Evolutionary conservation across 208 protist genomes (phyloP), one percentile per base, ranked within the genome.

Genomic region (Leishmania tarentolae): DNA sequence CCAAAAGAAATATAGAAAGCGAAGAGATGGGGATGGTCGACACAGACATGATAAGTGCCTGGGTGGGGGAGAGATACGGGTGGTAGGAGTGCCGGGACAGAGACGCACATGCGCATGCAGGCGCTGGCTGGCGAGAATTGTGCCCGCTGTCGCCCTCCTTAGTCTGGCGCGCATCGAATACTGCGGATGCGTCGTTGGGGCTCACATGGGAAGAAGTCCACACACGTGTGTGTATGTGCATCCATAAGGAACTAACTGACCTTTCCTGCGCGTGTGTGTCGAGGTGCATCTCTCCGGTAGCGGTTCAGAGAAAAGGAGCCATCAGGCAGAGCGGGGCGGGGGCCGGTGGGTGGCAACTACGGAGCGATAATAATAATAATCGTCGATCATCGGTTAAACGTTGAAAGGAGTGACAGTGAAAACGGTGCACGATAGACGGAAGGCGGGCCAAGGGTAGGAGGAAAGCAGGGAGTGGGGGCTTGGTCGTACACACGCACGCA

Each of bases 401-500:
- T 6, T 46, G 40, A 24, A 42, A 44, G 40, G 31, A 42, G 63
- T 40, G 37, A 46, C 19, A 71, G 40, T 52, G n/a, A 37, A 77
- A 80, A 57, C 13, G 72, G 24, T 69, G 78, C 50, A 68, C 63
- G 79, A 40, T 70, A 24, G 21, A 19, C 42, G 71, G 35, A n/a
- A n/a, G n/a, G n/a, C n/a, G n/a, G 11, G 31, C 40, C 31, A 75
- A 8, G 21, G 50, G 40, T 50, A 56, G 40, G 52, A 44, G 59
- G 15, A 76, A 17, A 53, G 17, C n/a, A 8, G 8, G 42, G 28
- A 31, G 66, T 15, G 50, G 50, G 50, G 15, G 9, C 50, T 21
- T 1, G 50, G 15, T 53, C 15, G 28, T 3, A 42, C 61, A 68
- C 61, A 35, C 3, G 2, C 13, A 68, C 35, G 7, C 7, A 42